A percentile compares a stretch with the other conserved stretches of the same genome.
Conservation (phyloP, 2,329 filamentous ascomycete species). For the Phyllosticta capitalensis region DNA sequence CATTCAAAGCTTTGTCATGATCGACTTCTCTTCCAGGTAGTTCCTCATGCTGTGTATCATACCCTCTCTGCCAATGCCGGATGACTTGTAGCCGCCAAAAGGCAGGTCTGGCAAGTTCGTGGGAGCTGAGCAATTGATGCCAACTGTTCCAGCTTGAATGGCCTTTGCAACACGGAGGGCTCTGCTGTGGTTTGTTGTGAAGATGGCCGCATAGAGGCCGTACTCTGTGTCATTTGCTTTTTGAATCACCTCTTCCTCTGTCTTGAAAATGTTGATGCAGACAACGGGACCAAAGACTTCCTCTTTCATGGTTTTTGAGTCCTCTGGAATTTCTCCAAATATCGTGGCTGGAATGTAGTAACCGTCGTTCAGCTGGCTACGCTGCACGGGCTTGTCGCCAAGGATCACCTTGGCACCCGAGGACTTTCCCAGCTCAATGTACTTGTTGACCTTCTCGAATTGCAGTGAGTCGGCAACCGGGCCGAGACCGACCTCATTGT, state of each 20-base stretch:
- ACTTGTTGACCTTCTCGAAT: slow-evolving; percentile 17
- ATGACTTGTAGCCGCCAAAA: slow-evolving; percentile 33
- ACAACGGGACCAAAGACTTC: slow-evolving; percentile 33
- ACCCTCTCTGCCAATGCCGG: slow-evolving; percentile 27
- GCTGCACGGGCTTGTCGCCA: slow-evolving; percentile 15
- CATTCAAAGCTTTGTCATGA: slow-evolving; percentile 19
- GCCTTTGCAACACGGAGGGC: slow-evolving; percentile 32
- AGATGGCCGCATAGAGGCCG: slow-evolving; percentile 29
- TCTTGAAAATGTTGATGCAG: slow-evolving; percentile 27
- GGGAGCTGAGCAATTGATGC: slow-evolving; percentile 32
- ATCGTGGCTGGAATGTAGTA: slow-evolving; percentile 39
- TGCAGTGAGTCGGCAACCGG: slow-evolving; percentile 20
- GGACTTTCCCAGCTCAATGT: slow-evolving; percentile 30
- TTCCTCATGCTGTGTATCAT: slow-evolving; percentile 22
- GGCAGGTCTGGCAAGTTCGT: slow-evolving; percentile 26
- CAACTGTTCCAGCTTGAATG: slow-evolving; percentile 32
- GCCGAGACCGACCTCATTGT: slow-evolving; percentile 16
- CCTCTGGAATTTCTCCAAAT: slow-evolving; percentile 36
- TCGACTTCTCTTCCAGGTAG: slow-evolving; percentile 26
- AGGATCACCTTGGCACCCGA: slow-evolving; percentile 28
- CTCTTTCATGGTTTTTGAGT: slow-evolving; percentile 26
- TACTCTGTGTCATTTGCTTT: slow-evolving; percentile 31
- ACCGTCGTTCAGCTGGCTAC: slow-evolving; percentile 16
- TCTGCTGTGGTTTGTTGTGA: slow-evolving; percentile 28
- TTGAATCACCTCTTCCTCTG: slow-evolving; percentile 25